Evolutionary conservation across 768 basidiomycete species (phyloP).

Genomic region (Boletus sensibilis): DNA sequence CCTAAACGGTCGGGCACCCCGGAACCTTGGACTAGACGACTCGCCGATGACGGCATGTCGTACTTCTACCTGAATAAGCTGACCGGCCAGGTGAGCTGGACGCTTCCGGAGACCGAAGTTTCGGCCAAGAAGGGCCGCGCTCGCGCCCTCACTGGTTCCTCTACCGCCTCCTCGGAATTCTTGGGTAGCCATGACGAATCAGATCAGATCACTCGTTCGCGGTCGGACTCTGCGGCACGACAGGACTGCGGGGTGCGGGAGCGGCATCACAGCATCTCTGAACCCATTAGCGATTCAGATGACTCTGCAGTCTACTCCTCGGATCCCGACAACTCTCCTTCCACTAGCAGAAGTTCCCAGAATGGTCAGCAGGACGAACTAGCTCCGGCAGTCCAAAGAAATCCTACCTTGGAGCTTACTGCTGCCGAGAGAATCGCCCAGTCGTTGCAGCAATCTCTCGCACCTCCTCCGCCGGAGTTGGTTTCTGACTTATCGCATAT

Average conservation of each 20-base stretch:
- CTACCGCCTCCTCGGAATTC: constrained; percentile 33
- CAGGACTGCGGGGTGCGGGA: constrained; percentile 26
- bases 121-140: constrained; percentile 30
- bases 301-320: constrained; percentile 57
- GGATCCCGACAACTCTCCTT: constrained; percentile 32
- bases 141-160: constrained; percentile 35
- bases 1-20: constrained; percentile 59
- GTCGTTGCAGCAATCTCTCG: constrained; percentile 57
- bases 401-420: constrained; percentile 47
- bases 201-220: constrained; percentile 27
- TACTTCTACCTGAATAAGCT: constrained; percentile 77
- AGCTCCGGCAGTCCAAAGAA: constrained; percentile 17
- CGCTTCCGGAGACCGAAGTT: constrained; percentile 49
- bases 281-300: constrained; percentile 71
- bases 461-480: constrained; percentile 56
- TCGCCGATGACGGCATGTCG: constrained; percentile 80
- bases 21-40: constrained; percentile 78
- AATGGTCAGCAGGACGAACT: constrained; percentile 23
- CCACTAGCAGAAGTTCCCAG: constrained; percentile 33
- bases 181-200: constrained; percentile 23
- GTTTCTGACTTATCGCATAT: constrained; percentile 61
- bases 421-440: constrained; percentile 68
- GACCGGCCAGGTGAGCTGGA: constrained; percentile 69
- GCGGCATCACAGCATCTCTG: constrained; percentile 33
- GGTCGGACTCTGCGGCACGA: constrained; percentile 37